These are phyloP conservation scores for Eremothecium cymbalariae DNA, from an alignment of 1,139 yeast genomes.

Conservation along the genomic window DNA sequence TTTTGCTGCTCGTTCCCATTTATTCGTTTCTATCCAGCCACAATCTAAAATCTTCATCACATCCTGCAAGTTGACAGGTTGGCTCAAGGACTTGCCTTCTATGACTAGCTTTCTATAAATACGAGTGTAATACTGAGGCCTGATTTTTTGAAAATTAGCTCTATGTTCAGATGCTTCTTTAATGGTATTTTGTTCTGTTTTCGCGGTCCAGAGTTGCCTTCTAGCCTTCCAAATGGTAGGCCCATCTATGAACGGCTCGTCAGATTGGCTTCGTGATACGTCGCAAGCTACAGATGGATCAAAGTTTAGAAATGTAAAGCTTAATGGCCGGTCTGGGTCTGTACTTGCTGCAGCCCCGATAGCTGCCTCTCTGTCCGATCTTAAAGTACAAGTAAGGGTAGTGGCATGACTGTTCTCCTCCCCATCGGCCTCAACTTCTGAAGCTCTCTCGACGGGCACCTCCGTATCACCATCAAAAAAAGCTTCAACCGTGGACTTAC, in stretches of 20 bases:
- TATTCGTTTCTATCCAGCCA: constrained; percentile 62
- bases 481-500: constrained; percentile 7
- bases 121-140: constrained; percentile 43
- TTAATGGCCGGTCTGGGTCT: neutral
- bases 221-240: constrained; percentile 52
- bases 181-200: constrained; percentile 22
- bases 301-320: constrained; percentile 25
- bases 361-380: neutral
- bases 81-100: constrained; percentile 48
- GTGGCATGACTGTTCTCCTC: constrained; percentile 1
- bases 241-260: constrained; percentile 38
- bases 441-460: neutral
- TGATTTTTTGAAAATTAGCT: constrained; percentile 23
- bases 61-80: constrained; percentile 53
- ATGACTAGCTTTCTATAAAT: constrained; percentile 52
- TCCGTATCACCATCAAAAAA: constrained; percentile 9
- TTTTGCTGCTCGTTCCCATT: constrained; percentile 46
- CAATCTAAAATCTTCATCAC: constrained; percentile 51
- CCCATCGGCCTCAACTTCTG: neutral
- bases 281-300: constrained; percentile 30
- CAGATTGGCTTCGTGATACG: constrained; percentile 23
- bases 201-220: constrained; percentile 48
- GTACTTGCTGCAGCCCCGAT: neutral
- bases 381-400: neutral
- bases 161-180: constrained; percentile 19